phyloP scores from a whole-genome alignment of 805 yeast species.

The Spathaspora passalidarum region DNA sequence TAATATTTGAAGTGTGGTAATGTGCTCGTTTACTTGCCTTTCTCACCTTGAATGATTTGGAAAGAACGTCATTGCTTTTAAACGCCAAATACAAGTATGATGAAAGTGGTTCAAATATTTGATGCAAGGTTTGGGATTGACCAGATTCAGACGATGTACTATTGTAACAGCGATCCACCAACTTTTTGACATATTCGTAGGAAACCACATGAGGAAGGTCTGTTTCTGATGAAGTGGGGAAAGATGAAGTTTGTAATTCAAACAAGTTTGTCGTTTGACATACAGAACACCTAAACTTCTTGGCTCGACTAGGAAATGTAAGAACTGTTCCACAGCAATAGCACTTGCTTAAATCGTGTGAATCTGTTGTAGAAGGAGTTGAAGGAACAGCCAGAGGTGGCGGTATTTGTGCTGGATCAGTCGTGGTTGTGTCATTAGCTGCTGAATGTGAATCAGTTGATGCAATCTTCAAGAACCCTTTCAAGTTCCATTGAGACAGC shows the following conservation, averaged over 20 bases:
- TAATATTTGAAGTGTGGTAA: conserved; percentile 47
- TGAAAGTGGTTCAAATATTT: conserved; percentile 49
- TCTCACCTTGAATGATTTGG: conserved; percentile 50
- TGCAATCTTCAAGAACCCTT: neutral
- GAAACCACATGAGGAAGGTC: conserved; percentile 22
- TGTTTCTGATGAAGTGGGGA: neutral
- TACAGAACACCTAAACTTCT: conserved; percentile 56
- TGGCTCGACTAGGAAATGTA: conserved; percentile 23
- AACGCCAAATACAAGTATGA: conserved; percentile 46
- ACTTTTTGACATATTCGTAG: conserved; percentile 26
- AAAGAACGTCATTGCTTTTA: conserved; percentile 44
- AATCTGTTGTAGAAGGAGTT: neutral
- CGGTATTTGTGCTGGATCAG: neutral
- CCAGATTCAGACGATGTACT: conserved; percentile 11
- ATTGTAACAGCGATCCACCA: conserved; percentile 32
- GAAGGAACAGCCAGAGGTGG: neutral
- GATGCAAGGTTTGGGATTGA: conserved; percentile 18
- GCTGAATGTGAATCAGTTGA: neutral
- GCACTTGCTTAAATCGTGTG: conserved; percentile 22
- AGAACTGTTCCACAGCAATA: conserved; percentile 37
- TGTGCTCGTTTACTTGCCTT: conserved; percentile 25
- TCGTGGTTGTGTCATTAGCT: neutral
- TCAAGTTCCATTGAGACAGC: neutral
- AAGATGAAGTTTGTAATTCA: conserved; percentile 9
- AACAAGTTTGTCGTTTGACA: conserved; percentile 52